phyloP scores from a whole-genome alignment of 768 basidiomycete genomes.

The Auriscalpium vulgare region DNA sequence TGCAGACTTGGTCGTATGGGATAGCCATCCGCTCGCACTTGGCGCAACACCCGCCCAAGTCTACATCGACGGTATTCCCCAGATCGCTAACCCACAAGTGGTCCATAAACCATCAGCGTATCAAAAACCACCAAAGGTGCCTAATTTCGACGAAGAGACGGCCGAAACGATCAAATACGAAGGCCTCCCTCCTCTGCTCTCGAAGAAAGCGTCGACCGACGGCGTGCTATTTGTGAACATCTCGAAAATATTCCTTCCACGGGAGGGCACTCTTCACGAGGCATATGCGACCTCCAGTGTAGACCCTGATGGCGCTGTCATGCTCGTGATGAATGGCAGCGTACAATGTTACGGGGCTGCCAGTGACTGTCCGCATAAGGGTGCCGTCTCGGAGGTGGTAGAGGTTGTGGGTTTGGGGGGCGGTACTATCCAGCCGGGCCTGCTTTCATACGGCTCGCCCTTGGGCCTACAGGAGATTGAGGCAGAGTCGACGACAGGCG shows the following conservation, averaged over 20 bases:
- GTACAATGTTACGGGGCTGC: constrained; percentile 42
- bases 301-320: constrained; percentile 18
- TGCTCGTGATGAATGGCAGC: constrained; percentile 31
- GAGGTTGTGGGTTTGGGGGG: constrained; percentile 50
- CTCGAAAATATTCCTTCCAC: constrained; percentile 22
- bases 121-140: constrained; percentile 44
- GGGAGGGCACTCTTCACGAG: constrained; percentile 23
- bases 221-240: constrained; percentile 64
- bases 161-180: constrained; percentile 52
- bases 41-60: constrained; percentile 80
- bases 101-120: constrained; percentile 18
- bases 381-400: constrained; percentile 7
- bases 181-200: constrained; percentile 65
- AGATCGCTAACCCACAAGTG: constrained; percentile 37
- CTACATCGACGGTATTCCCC: constrained; percentile 81
- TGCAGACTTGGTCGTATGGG: constrained; percentile 51
- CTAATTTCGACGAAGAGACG: constrained; percentile 66
- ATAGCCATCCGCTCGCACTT: constrained; percentile 67
- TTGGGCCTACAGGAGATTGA: constrained; percentile 67
- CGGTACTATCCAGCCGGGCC: constrained; percentile 55
- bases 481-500: constrained; percentile 51
- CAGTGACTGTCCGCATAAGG: constrained; percentile 20
- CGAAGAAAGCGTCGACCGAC: constrained; percentile 27
- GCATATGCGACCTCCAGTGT: constrained; percentile 27
- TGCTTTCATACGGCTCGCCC: constrained; percentile 54